Percentiles rank a stretch among this genome's conserved stretches.
phyloP scores from a whole-genome alignment of 345 rosid species.

The Limnanthes douglasii region DNA sequence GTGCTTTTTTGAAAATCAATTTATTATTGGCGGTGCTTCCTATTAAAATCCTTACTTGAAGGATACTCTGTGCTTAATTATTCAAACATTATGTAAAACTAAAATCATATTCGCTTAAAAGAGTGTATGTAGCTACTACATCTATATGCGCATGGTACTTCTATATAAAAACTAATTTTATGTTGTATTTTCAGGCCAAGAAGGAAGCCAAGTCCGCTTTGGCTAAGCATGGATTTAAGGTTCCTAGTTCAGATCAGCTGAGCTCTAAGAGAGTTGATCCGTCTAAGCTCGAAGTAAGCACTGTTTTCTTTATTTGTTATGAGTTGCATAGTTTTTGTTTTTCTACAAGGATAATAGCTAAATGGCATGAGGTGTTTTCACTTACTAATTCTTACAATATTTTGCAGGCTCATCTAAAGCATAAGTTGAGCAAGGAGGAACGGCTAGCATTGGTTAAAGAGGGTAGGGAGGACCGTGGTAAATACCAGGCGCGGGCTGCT shows the following conservation, averaged over 20 bases:
- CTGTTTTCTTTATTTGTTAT: slow-evolving; percentile 2
- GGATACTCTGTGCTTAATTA: too few species aligned
- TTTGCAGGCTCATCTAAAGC: slow-evolving; percentile 75
- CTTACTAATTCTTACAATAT: too few species aligned
- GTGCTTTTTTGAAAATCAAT: neutral
- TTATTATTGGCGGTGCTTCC: slow-evolving; percentile 4
- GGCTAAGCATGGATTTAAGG: slow-evolving; percentile 68
- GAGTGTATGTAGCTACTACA: too few species aligned
- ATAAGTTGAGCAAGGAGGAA: slow-evolving; percentile 67
- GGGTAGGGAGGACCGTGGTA: slow-evolving; percentile 79
- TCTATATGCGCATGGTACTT: too few species aligned
- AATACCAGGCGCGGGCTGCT: slow-evolving; percentile 57
- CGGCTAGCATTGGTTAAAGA: slow-evolving; percentile 63
- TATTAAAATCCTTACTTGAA: neutral
- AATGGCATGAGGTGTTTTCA: too few species aligned
- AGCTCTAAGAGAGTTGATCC: slow-evolving; percentile 79
- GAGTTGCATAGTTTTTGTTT: too few species aligned
- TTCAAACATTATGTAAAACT: too few species aligned
- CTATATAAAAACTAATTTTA: too few species aligned
- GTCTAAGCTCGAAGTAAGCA: slow-evolving; percentile 71
- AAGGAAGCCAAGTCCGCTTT: slow-evolving; percentile 48
- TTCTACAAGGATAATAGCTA: neutral
- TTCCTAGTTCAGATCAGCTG: slow-evolving; percentile 62
- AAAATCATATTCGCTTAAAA: too few species aligned
- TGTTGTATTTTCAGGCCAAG: slow-evolving; percentile 41